Evolutionary conservation across 2,329 filamentous ascomycete genomes (phyloP), one percentile per base, ranked within the genome.

Genomic region (Cladosporium sp.): DNA sequence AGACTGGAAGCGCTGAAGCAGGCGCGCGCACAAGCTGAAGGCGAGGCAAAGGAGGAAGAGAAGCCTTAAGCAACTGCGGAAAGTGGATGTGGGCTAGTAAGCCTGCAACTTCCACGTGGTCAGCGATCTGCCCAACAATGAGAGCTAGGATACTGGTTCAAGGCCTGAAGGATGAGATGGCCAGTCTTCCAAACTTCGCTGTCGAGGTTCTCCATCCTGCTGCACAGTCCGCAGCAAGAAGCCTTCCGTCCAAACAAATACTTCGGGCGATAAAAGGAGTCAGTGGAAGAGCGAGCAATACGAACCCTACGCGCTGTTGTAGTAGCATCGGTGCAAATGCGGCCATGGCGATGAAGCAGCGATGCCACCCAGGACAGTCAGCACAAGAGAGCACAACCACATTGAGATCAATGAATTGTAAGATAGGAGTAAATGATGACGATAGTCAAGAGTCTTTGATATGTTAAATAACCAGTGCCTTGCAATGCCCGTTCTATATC

Each of bases 1-100:
- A 76, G 88, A 14, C 69, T 88, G 63, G 83, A 81, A 51, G 78
- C 75, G 30, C 70, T 90, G 66, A 78, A 76, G 71, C 74, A 67
- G 54, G 71, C 69, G 54, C 66, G 73, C 51, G 65, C 63, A n/a
- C 63, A 64, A 51, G 60, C 30, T 19, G 45, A 36, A 47, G 22
- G 20, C 8, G 57, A 5, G 28, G 51, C 17, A 22, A 45, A 47
- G 43, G n/a, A 47, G 43, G 43, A 45, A 11, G 20, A 14, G 6
- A 25, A 6, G 42, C 11, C 9, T 20, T 14, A 8, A 7, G 17
- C n/a, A 28, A 12, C 20, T 34, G 8, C 7, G 5, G 20, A 12
- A 8, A 39, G 25, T 7, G 11, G 30, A 43, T 25, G 20, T 15
- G 40, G 40, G n/a, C 20, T 25, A 11, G 2, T 25, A 7, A n/a